Conservation (phyloP, 495 filamentous ascomycete species). For the Aspergillus heteromorphus region DNA sequence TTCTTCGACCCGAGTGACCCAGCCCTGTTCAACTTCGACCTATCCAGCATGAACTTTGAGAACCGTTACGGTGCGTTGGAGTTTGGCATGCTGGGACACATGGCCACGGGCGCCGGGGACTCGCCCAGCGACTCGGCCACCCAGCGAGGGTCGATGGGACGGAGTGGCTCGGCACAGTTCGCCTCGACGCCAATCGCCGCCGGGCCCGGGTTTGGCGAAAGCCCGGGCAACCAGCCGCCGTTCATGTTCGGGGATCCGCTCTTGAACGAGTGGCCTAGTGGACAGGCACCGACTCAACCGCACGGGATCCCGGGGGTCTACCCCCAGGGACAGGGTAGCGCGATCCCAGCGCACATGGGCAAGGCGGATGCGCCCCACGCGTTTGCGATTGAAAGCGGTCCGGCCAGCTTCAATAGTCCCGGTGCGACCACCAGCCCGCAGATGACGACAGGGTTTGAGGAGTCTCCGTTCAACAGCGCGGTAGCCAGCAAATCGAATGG, state of each 20-base stretch:
- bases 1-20: slow-evolving; percentile 89
- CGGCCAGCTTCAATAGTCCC: slow-evolving; percentile 58
- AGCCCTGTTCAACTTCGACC: slow-evolving; percentile 86
- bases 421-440: slow-evolving; percentile 47
- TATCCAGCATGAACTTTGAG: slow-evolving; percentile 89
- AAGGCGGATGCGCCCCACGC: slow-evolving; percentile 56
- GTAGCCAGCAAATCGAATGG: slow-evolving; percentile 29
- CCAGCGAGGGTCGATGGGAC: slow-evolving; percentile 45
- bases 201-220: slow-evolving; percentile 37
- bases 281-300: slow-evolving; percentile 32
- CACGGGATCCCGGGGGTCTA: slow-evolving; percentile 42
- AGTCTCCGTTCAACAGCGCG: slow-evolving; percentile 22
- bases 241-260: slow-evolving; percentile 47
- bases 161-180: slow-evolving; percentile 44
- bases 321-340: slow-evolving; percentile 30
- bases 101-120: slow-evolving; percentile 80
- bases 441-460: slow-evolving; percentile 37
- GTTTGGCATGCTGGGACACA: slow-evolving; percentile 90
- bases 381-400: slow-evolving; percentile 65
- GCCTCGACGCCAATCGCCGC: slow-evolving; percentile 29
- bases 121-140: slow-evolving; percentile 60
- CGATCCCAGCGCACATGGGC: slow-evolving; percentile 36
- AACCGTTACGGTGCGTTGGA: slow-evolving; percentile 92
- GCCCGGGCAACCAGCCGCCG: slow-evolving; percentile 39
- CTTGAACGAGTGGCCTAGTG: slow-evolving; percentile 42